Conservation (phyloP, 331 rosid genomes). For the Acacia concinna region DNA sequence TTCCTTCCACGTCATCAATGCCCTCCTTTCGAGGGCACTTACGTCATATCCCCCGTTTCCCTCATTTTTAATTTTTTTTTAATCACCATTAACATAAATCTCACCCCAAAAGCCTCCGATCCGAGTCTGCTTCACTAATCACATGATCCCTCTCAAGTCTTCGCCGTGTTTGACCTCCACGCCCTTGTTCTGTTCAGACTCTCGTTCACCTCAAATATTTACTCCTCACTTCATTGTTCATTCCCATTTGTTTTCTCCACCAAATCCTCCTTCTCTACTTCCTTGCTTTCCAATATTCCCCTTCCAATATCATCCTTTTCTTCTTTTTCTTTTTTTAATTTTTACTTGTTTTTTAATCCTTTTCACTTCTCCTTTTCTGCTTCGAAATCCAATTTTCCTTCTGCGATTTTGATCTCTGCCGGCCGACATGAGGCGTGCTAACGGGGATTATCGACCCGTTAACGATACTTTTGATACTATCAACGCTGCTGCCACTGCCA, state of each 20-base stretch:
- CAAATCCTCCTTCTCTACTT: conserved; percentile 15
- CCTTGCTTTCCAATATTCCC: conserved; percentile 28
- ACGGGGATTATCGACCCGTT: conserved; percentile 45
- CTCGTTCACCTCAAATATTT: not conserved
- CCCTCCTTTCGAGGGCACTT: not conserved
- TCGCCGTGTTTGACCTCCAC: conserved; percentile 91
- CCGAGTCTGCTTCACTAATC: too few relatives aligned
- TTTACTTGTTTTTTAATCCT: not conserved
- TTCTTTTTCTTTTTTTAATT: not conserved
- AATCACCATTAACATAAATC: not conserved
- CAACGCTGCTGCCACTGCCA: conserved; percentile 91
- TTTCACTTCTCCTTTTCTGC: not conserved
- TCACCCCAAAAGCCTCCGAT: too few relatives aligned
- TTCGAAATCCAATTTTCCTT: not conserved
- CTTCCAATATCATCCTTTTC: not conserved
- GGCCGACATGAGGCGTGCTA: conserved; percentile 49
- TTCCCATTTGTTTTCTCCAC: not conserved
- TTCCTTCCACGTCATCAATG: not conserved
- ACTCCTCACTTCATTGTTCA: not conserved
- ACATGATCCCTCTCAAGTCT: conserved; percentile 47
- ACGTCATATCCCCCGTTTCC: not conserved
- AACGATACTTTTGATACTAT: conserved; percentile 74
- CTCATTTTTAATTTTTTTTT: too few relatives aligned
- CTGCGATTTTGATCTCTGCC: not conserved
- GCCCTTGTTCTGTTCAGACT: not conserved